Conservation (phyloP, 768 basidiomycete species). For the Polyporus arcularius region DNA sequence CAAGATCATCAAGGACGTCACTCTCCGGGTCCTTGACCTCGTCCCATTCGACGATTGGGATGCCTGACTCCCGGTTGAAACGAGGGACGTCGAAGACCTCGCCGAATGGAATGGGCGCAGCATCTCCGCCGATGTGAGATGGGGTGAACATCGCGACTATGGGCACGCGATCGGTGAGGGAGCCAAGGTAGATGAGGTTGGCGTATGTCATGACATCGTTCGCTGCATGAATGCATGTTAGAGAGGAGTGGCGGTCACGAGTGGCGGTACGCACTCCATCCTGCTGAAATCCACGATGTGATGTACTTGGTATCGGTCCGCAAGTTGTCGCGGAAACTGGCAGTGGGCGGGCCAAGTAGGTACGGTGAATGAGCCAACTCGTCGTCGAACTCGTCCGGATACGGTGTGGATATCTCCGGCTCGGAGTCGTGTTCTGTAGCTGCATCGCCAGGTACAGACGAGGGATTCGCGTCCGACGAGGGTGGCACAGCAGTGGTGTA, state of each 20-base stretch:
- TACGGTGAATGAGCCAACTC: conserved; percentile 22
- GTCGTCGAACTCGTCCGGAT: conserved; percentile 3
- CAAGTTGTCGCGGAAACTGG: conserved; percentile 66
- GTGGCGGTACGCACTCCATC: conserved; percentile 51
- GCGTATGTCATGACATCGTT: conserved; percentile 73
- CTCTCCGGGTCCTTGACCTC: conserved; percentile 41
- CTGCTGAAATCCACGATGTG: conserved; percentile 75
- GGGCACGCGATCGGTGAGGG: conserved; percentile 40
- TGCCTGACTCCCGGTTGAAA: conserved; percentile 36
- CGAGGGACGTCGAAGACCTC: conserved; percentile 45
- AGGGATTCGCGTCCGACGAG: conserved; percentile 19
- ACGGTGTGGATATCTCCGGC: background rate
- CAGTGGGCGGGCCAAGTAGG: conserved; percentile 52
- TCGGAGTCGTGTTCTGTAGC: conserved; percentile 2
- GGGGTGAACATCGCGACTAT: conserved; percentile 43
- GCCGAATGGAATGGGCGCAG: conserved; percentile 35
- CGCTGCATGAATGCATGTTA: conserved; percentile 38
- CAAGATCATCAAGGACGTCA: conserved; percentile 36
- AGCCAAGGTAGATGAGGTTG: conserved; percentile 44
- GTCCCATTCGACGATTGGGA: conserved; percentile 42
- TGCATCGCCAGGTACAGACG: conserved; percentile 2
- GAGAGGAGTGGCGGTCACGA: background rate
- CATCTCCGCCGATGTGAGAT: conserved; percentile 39
- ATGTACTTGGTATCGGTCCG: conserved; percentile 62
- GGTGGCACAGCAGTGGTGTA: conserved; percentile 5